phyloP scores from a whole-genome alignment of 179 eudicot genomes.

The Pouteria campechiana region DNA sequence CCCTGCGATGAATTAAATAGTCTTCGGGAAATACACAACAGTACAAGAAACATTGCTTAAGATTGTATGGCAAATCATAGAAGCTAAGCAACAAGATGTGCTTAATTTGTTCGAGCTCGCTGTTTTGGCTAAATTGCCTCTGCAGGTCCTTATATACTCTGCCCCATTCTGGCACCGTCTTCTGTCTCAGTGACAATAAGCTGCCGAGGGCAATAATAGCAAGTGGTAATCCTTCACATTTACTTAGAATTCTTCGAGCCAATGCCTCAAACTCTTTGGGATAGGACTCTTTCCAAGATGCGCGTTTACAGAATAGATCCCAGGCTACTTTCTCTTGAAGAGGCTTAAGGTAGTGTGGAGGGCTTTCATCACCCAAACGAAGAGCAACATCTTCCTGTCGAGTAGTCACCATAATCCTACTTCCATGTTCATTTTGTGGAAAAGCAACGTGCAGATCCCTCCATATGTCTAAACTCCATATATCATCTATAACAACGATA shows the following conservation, averaged over 20 bases:
- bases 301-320: conserved; percentile 4
- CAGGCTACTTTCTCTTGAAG: neutral
- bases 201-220: neutral
- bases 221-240: conserved; percentile 1
- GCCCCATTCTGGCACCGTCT: neutral
- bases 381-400: neutral
- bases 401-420: conserved; percentile 17
- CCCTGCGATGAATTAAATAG: conserved; percentile 6
- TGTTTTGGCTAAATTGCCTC: neutral
- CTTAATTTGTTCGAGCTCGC: neutral
- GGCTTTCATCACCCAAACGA: neutral
- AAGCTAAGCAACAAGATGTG: conserved; percentile 11
- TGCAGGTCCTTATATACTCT: neutral
- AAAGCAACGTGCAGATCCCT: conserved; percentile 3
- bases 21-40: conserved; percentile 25
- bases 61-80: conserved; percentile 10
- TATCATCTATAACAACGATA: conserved; percentile 23
- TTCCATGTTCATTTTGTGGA: conserved; percentile 11
- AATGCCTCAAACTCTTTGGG: neutral
- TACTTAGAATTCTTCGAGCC: neutral
- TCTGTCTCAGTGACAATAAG: neutral
- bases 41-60: conserved; percentile 16
- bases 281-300: neutral
- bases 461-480: conserved; percentile 6
- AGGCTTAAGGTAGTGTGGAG: neutral